These are phyloP conservation scores for Aspergillus eucalypticola DNA, from an alignment of 2,329 filamentous ascomycete species.

Conservation along the genomic window DNA sequence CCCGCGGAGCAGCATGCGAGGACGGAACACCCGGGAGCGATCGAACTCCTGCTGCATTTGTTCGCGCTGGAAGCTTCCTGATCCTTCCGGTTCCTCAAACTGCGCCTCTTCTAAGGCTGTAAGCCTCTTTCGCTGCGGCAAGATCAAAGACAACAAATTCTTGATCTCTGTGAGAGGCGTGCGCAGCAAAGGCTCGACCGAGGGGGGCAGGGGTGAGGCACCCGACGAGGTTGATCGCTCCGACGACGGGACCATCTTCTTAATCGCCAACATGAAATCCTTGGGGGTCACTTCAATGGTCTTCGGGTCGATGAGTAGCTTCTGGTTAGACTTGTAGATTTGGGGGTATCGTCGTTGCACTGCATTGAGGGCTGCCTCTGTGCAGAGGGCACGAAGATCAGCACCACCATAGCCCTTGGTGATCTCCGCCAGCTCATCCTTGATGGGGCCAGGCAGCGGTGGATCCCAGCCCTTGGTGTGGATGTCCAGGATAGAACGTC, in stretches of 20 bases:
- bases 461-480: constrained; percentile 93
- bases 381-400: constrained; percentile 89
- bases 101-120: constrained; percentile 93
- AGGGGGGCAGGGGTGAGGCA: constrained; percentile 75
- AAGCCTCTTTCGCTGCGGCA: constrained; percentile 81
- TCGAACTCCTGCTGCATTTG: constrained; percentile 79
- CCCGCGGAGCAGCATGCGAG: constrained; percentile 82
- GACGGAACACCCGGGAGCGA: constrained; percentile 81
- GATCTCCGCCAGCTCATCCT: constrained; percentile 74
- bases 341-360: constrained; percentile 95
- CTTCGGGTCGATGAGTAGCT: constrained; percentile 81
- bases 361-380: constrained; percentile 91
- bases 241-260: constrained; percentile 94
- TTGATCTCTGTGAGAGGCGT: constrained; percentile 71
- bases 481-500: constrained; percentile 87
- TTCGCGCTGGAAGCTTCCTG: constrained; percentile 83
- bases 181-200: constrained; percentile 77
- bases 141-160: constrained; percentile 67
- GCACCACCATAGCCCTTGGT: constrained; percentile 98
- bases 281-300: constrained; percentile 86
- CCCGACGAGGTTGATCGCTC: constrained; percentile 84
- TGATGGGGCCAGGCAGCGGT: constrained; percentile 72
- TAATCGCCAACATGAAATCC: constrained; percentile 95
- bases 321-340: constrained; percentile 88
- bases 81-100: constrained; percentile 80